phyloP scores from a whole-genome alignment of 345 rosid species.

The Citrus mangshanensis region DNA sequence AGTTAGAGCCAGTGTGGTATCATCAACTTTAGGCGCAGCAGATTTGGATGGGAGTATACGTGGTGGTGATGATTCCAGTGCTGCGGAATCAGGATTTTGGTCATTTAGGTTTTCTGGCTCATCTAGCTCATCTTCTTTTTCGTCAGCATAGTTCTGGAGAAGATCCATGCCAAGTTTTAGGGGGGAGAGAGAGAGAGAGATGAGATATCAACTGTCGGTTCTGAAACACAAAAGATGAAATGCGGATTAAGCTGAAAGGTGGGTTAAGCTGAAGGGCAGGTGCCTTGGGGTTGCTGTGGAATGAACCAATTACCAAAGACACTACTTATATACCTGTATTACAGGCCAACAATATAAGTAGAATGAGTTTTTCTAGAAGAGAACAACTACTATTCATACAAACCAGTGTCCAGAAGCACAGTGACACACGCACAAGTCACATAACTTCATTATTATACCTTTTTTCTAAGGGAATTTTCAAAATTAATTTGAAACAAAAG shows the following conservation, averaged over 20 bases:
- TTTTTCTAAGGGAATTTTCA: background rate
- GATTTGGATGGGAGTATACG: conserved; percentile 72
- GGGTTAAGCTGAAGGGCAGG: background rate
- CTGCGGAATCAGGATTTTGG: conserved; percentile 24
- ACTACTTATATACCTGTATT: background rate
- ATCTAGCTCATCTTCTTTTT: conserved; percentile 31
- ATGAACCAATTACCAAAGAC: background rate
- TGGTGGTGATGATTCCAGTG: conserved; percentile 56
- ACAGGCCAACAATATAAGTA: background rate
- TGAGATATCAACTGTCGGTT: background rate
- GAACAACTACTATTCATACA: background rate
- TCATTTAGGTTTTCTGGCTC: conserved; percentile 20
- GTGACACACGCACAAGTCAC: background rate
- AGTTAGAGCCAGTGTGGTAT: conserved; percentile 79
- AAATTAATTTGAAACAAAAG: background rate
- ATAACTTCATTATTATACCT: too few relatives aligned
- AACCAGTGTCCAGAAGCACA: background rate
- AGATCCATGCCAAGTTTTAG: conserved; percentile 42
- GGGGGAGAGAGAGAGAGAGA: too few relatives aligned
- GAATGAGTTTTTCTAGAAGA: background rate
- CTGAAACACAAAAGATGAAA: background rate
- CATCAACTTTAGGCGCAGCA: conserved; percentile 89
- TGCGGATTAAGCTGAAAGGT: background rate
- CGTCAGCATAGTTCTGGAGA: conserved; percentile 39
- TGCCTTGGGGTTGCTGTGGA: background rate